phyloP scores from a whole-genome alignment of 768 basidiomycete species.

The Pleurotus platypus region DNA sequence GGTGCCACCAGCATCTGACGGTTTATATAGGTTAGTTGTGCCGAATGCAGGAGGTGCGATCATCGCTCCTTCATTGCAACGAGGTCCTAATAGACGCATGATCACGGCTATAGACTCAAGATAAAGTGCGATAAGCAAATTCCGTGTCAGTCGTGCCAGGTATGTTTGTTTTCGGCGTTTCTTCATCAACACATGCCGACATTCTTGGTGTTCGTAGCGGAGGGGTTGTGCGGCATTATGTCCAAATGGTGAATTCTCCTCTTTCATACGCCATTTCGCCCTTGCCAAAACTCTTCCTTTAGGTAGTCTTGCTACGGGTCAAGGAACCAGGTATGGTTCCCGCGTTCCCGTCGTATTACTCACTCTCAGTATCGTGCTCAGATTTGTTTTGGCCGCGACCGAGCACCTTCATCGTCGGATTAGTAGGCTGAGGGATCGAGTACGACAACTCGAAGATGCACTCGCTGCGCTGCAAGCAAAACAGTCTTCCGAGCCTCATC shows the following conservation, averaged over 20 bases:
- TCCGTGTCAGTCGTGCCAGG: conserved; percentile 75
- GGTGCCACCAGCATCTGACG: background rate
- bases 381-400: conserved; percentile 61
- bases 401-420: conserved; percentile 63
- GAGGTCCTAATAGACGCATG: conserved; percentile 17
- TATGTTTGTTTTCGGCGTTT: conserved; percentile 22
- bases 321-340: conserved; percentile 58
- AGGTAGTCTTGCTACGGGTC: conserved; percentile 78
- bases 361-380: conserved; percentile 1
- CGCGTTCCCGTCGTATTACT: background rate
- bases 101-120: conserved; percentile 50
- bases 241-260: conserved; percentile 54
- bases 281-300: conserved; percentile 2
- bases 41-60: conserved; percentile 75
- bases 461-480: conserved; percentile 46
- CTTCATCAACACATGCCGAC: conserved; percentile 10
- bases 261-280: background rate
- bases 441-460: conserved; percentile 61
- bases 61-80: conserved; percentile 26
- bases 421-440: conserved; percentile 46
- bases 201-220: conserved; percentile 32
- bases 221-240: conserved; percentile 68
- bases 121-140: conserved; percentile 84
- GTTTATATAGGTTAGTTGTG: conserved; percentile 60
- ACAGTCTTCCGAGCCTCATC: conserved; percentile 52